Base-by-base conservation (phyloP, 2,329 filamentous ascomycete species). In the Aspergillus vadensis region DNA sequence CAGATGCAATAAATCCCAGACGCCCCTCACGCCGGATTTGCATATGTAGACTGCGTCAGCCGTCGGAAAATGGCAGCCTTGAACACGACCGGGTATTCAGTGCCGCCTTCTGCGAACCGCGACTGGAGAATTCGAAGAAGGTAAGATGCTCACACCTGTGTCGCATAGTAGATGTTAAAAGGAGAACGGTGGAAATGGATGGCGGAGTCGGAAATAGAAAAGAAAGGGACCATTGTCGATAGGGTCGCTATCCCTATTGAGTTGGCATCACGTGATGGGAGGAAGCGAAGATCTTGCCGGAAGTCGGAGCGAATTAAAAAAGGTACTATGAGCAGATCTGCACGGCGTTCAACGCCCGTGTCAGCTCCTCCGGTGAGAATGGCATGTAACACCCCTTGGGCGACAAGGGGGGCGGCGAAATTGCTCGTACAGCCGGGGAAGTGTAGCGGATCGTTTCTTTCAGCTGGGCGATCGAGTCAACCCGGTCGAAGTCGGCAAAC, bases 301-400 rank as follows among this genome's bases (percentile, higher is more conserved):
- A 65, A 55, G 61, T 56, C 47, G 56, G 21, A 36, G 43, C 27
- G 50, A 30, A 47, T 25, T 47, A 47, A 54, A 58, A 58, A 39
- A 53, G 25, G 39, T 47, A 59, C 51, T 67, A 65, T 8, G 54
- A 56, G 65, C 69, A 74, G 57, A 76, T 68, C 61, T 72, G 72
- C 54, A 77, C 70, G 55, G 74, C 72, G 65, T 69, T 71, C 71
- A 77, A 70, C 61, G 75, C 75, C 57, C 72, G 71, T 27, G 69
- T 64, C 65, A 77, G 66, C 63, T 77, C 72, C 6, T 77, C 71
- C 8, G 75, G 72, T 15, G 70, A 60, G 53, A 77, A 76, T 3
- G 74, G 72, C 51, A 71, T 64, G 8, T 66, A 64, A 47, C 66
- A 70, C 8, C 67, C 69, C 39, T 70, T 70, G 44, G 65, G 60